Evolutionary conservation across 2,329 filamentous ascomycete species (phyloP).

Genomic region (Calonectria pseudoreteaudii): DNA sequence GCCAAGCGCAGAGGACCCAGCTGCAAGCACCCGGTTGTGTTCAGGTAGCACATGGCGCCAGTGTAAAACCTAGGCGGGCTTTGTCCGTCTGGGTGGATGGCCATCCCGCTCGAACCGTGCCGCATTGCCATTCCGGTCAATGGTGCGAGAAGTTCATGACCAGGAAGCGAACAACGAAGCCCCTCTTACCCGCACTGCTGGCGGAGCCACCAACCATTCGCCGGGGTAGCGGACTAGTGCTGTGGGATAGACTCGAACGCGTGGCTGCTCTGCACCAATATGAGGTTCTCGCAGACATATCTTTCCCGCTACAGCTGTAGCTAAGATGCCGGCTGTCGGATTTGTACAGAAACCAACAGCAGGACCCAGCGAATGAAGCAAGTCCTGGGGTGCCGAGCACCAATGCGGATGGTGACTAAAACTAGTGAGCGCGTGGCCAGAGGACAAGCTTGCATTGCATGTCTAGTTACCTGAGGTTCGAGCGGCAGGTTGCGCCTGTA

Average conservation of each 20-base stretch:
- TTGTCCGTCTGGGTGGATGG: constrained; percentile 17
- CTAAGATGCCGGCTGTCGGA: background rate
- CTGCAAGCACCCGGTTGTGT: constrained; percentile 18
- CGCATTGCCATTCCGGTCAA: constrained; percentile 14
- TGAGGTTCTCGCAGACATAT: background rate
- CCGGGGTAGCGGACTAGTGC: background rate
- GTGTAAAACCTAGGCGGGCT: constrained; percentile 24
- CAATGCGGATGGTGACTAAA: background rate
- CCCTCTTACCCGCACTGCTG: background rate
- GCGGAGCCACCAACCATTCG: constrained; percentile 2
- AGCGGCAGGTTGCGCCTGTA: constrained; percentile 23
- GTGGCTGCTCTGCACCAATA: background rate
- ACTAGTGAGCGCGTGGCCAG: background rate
- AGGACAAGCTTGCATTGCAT: constrained; percentile 3
- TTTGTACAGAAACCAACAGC: background rate
- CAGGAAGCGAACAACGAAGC: constrained; percentile 9
- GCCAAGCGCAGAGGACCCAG: background rate
- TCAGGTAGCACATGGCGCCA: constrained; percentile 36
- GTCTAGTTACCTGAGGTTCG: constrained; percentile 6
- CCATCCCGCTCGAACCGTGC: constrained; percentile 3
- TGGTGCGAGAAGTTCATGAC: constrained; percentile 10
- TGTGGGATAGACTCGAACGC: background rate
- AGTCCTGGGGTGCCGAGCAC: background rate
- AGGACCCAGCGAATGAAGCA: background rate
- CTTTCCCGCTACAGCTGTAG: background rate